A percentile compares a stretch with the other conserved stretches of the same genome.
phyloP scores from a whole-genome alignment of 2,329 filamentous ascomycete genomes.

The Xylariaceae sp. region DNA sequence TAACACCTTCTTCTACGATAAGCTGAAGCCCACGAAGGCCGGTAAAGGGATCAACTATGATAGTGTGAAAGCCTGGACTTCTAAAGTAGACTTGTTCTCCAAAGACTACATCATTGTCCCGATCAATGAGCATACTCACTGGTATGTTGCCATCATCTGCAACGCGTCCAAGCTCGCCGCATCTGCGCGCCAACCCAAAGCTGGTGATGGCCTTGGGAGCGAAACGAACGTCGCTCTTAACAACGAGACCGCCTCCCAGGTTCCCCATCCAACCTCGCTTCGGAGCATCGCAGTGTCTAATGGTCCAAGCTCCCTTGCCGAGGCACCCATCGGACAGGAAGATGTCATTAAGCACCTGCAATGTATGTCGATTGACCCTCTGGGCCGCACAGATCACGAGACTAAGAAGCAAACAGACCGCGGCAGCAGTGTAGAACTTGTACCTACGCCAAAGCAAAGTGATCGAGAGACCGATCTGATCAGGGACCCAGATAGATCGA shows the following conservation, averaged over 20 bases:
- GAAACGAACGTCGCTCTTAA: conserved; percentile 13
- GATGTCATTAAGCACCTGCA: conserved; percentile 21
- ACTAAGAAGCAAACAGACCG: conserved; percentile 19
- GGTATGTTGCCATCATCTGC: conserved; percentile 94
- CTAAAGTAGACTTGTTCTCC: conserved; percentile 74
- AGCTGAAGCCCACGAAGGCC: conserved; percentile 56
- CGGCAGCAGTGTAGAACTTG: conserved; percentile 7
- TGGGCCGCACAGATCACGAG: conserved; percentile 8
- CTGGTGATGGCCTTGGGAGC: neutral
- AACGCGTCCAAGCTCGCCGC: conserved; percentile 64
- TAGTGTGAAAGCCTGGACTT: conserved; percentile 81
- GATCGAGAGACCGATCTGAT: conserved; percentile 12
- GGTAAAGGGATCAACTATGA: conserved; percentile 70
- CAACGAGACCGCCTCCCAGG: neutral
- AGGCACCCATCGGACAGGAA: conserved; percentile 4
- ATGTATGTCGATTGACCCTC: conserved; percentile 27
- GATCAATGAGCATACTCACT: conserved; percentile 81
- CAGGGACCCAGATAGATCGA: no score
- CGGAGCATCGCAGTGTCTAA: no score
- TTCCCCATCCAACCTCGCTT: neutral
- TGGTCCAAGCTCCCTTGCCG: neutral
- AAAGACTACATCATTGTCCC: conserved; percentile 90
- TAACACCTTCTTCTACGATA: conserved; percentile 87
- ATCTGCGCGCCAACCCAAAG: conserved; percentile 6
- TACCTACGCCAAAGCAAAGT: conserved; percentile 1